Conservation (phyloP, 2,329 filamentous ascomycete species). For the Penicillium polonicum region DNA sequence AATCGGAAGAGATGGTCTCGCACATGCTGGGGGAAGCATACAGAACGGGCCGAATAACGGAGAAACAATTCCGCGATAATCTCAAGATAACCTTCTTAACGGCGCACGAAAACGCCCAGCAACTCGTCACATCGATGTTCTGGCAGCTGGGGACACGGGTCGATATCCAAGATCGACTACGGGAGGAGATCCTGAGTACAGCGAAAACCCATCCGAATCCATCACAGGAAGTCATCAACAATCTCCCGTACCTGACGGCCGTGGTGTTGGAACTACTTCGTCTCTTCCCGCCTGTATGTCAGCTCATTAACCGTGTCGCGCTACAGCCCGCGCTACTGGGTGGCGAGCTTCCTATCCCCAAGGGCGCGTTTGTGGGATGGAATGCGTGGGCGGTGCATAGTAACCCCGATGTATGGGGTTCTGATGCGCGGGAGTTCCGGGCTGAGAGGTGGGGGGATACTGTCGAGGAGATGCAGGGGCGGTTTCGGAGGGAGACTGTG, state of each 20-base stretch:
- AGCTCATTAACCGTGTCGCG: constrained; percentile 50
- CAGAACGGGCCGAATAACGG: constrained; percentile 27
- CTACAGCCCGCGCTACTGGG: constrained; percentile 28
- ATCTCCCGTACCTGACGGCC: constrained; percentile 46
- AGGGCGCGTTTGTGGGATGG: constrained; percentile 44
- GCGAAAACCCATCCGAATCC: constrained; percentile 2
- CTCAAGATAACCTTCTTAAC: constrained; percentile 44
- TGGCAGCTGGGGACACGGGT: constrained; percentile 40
- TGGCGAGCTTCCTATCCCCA: constrained; percentile 32
- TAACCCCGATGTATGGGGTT: constrained; percentile 35
- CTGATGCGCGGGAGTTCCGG: constrained; percentile 32
- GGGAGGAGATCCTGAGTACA: constrained; percentile 30
- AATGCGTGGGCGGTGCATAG: constrained; percentile 44
- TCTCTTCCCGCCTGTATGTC: constrained; percentile 51
- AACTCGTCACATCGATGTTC: constrained; percentile 38
- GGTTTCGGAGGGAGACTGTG: constrained; percentile 26
- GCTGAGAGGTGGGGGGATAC: constrained; percentile 39
- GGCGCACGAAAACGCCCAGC: constrained; percentile 46
- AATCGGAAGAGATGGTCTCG: constrained; percentile 20
- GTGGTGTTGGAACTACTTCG: constrained; percentile 50
- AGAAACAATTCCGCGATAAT: constrained; percentile 44
- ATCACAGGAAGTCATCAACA: constrained; percentile 30
- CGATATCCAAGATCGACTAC: constrained; percentile 33
- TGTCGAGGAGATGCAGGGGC: constrained; percentile 34
- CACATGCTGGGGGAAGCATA: constrained; percentile 25